Conservation (phyloP, 2,329 filamentous ascomycete species). For the Hirsutella thompsonii region DNA sequence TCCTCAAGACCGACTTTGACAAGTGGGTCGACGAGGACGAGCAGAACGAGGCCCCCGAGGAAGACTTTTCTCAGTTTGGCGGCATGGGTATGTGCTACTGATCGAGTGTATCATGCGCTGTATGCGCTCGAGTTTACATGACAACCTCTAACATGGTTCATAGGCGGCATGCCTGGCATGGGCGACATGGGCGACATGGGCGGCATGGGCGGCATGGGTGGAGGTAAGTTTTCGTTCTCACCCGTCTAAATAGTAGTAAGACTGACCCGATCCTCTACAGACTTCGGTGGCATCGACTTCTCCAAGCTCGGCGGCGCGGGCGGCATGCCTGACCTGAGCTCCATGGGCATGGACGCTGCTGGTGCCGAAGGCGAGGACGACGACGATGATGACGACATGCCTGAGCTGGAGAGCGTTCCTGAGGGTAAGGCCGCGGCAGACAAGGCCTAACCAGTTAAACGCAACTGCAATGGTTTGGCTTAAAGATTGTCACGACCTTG, state of each 20-base stretch:
- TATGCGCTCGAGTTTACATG: not conserved
- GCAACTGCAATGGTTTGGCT: not conserved
- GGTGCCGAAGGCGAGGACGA: slow-evolving; percentile 37
- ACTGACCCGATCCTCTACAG: too few species aligned
- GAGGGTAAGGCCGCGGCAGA: slow-evolving; percentile 27
- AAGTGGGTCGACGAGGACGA: slow-evolving; percentile 99
- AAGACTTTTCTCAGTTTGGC: slow-evolving; percentile 59
- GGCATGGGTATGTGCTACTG: slow-evolving; percentile 46
- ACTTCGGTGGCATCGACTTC: slow-evolving; percentile 85
- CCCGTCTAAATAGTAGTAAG: too few species aligned
- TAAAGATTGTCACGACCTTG: not conserved
- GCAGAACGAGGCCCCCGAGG: slow-evolving; percentile 79
- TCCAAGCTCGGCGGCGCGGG: slow-evolving; percentile 71
- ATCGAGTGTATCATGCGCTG: not conserved
- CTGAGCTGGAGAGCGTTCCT: slow-evolving; percentile 57
- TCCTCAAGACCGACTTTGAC: slow-evolving; percentile 97
- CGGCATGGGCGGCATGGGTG: slow-evolving; percentile 52
- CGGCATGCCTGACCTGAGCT: slow-evolving; percentile 15
- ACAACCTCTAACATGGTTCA: not conserved
- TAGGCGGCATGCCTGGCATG: slow-evolving; percentile 44
- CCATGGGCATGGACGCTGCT: slow-evolving; percentile 39
- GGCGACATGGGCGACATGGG: slow-evolving; percentile 44
- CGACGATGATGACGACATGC: slow-evolving; percentile 69
- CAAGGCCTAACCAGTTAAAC: slow-evolving; percentile 16
- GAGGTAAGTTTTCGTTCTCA: slow-evolving; percentile 8